Base-by-base conservation (phyloP, 345 rosid species). In the Aquilaria sinensis region DNA sequence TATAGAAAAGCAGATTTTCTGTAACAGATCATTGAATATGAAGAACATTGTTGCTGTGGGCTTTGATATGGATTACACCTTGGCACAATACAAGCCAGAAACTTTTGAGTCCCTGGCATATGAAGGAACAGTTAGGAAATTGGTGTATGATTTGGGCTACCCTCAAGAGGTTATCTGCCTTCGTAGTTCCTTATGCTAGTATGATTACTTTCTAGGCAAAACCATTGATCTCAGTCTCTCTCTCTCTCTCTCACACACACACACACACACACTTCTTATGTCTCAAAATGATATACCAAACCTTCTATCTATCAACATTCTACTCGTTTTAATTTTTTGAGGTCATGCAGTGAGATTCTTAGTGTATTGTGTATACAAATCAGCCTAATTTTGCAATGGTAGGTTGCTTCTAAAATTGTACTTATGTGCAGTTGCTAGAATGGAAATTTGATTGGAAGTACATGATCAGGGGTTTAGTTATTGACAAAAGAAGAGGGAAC, bases 51-150 rank as follows among this genome's bases (percentile, higher is more conserved):
- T 84, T 30, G 93, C 97, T 12, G 88, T 90, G 31, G 97, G 97
- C 50, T 88, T 90, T 73, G 96, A 90, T 73, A 90, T 90, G 97
- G 97, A 90, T 73, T 90, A 90, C 71, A 90, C 97, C 13, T 77
- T 88, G 74, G 97, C 97, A 29, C 97, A 90, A 64, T 90, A 90
- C 78, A 90, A 80, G 69, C 82, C 96, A 34, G 97, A 85, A 60
- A 88, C 97, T 57, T 90, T 90, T 55, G 97, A 90, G 69, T 67
- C 96, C 53, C 97, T 90, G 70, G 89, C 93, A 13, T 90, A 88
- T 64, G 80, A 75, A 57, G 97, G 97, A 73, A 90, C 97, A 30
- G 70, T 90, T 65, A 77, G 63, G 67, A 90, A 90, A 71, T 67
- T 90, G 80, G 97, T 90, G 5, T 64, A 81, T 73, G 83, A 85